Evolutionary conservation across 768 basidiomycete species (phyloP), one percentile per base, ranked within the genome.

Genomic region (Termitomyces sp.): DNA sequence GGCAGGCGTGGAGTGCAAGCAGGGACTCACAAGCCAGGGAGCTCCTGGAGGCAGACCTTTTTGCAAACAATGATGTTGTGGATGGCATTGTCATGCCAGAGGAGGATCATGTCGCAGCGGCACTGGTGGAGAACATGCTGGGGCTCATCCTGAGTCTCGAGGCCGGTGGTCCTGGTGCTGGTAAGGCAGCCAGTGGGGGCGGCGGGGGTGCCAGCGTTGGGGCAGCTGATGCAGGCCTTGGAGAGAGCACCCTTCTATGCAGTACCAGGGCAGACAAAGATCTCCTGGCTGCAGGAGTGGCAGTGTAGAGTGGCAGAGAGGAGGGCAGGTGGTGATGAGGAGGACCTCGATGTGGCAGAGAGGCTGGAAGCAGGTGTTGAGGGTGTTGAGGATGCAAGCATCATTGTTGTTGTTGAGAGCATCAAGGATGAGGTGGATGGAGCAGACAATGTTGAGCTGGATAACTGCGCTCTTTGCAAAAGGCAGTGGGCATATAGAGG

Each of bases 361-460:
- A 3, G 89, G 88, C 1, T 77, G 74, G 15, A 92, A 78, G 31
- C 85, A 85, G 67, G 79, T 67, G 62, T 79, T 80, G 51, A 91
- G 74, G 6, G 82, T 78, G 45, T 87, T 82, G 41, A 90, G 73
- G 74, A 70, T 10, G 69, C 65, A 2, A 69, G 64, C 54, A 58
- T 64, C 49, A 62, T 69, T 3, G 66, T 58, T 22, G 47, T 58
- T 29, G 29, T 49, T 33, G 31, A 73, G 68, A 10, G 85, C 75
- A 44, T 88, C 87, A 54, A 92, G 79, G 56, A 92, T 90, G 29
- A 80, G 80, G 53, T 86, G 86, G 53, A 92, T 75, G 13, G 89
- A 90, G 50, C 88, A 85, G 34, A 90, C 84, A 60, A 93, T 77
- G 68, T 92, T 92, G 63, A 92, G 81, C 65, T 92, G 91, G 57